Evolutionary conservation across 805 yeast genomes (phyloP), one percentile per base, ranked within the genome.

Genomic region (Wickerhamiella azymoides): DNA sequence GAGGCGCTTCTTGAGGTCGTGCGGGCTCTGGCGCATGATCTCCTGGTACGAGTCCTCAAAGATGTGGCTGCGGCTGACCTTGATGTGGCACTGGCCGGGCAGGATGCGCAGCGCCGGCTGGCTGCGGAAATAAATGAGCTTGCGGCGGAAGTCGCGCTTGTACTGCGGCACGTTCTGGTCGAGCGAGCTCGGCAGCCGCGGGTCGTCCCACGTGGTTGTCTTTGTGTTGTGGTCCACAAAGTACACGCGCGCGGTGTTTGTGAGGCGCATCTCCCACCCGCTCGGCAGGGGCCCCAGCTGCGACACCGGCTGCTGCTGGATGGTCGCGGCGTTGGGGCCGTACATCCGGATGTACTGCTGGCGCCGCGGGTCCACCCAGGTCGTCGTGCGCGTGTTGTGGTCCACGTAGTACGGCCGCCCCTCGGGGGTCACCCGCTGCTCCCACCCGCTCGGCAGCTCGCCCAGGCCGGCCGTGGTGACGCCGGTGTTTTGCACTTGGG

Each of bases 181-280:
- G 56, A 92, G 70, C 8, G 95, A 84, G 5, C 96, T 85, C 44
- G 99, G 99, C 62, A 92, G 73, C 61, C 99, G 79, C 52, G 99
- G 99, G 62, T 92, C 99, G 66, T 92, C 99, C 99, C 99, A 92
- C 1, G 99, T 92, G 0, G 99, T 92, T 0, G 99, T 92, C 68
- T 92, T 92, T 27, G 99, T 92, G 67, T 92, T 92, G 70, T 92
- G 99, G 65, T 92, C 99, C 54, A 92, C 99, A 64, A 92, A 92
- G 64, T 92, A 92, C 18, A 92, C 98, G 63, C 99, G 77, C 9
- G 98, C 96, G 1, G 98, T 92, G 65, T 92, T 92, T 37, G 99
- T 93, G 60, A 92, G 74, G 66, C 99, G 82, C 99, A 92, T 92
- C 70, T 92, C 99, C 99, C 99, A 92, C 46, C 99, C 99, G 46